phyloP scores from a whole-genome alignment of 164 flowering plant species.

The Vitis labrusca region DNA sequence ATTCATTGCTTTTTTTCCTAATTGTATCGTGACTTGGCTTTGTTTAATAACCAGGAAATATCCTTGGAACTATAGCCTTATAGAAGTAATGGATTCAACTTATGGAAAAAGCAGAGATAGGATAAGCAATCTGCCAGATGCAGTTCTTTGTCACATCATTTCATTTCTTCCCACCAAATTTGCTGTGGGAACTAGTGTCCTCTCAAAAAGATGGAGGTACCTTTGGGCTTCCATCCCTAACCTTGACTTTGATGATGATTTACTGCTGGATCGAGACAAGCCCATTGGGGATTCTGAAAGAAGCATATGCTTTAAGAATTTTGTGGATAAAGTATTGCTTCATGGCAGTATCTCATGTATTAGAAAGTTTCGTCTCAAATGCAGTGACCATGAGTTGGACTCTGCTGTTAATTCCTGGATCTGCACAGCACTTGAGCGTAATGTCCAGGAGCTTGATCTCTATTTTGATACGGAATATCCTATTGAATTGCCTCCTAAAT shows the following conservation, averaged over 20 bases:
- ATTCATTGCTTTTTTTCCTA: too few relatives aligned
- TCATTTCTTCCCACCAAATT: slow-evolving; percentile 1
- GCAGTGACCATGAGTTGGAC: neutral
- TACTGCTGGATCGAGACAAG: neutral
- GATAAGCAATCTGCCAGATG: neutral
- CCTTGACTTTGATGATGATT: neutral
- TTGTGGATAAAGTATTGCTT: neutral
- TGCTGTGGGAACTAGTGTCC: neutral
- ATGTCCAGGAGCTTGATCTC: neutral
- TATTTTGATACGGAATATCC: neutral
- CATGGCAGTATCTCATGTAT: neutral
- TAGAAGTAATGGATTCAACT: too few relatives aligned
- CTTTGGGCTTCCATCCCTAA: neutral
- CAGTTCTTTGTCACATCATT: neutral
- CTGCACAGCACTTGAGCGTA: neutral
- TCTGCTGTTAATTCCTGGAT: neutral
- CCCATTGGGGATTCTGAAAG: neutral
- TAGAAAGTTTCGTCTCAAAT: neutral
- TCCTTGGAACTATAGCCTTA: too few relatives aligned
- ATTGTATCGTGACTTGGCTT: too few relatives aligned
- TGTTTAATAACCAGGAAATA: too few relatives aligned
- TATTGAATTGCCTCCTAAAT: neutral
- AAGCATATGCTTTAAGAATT: neutral
- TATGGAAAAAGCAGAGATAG: neutral
- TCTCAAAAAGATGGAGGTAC: neutral